A percentile compares a stretch with the other conserved stretches of the same genome.
Evolutionary conservation across 2,329 filamentous ascomycete species (phyloP).

Genomic region (Aspergillus nomiae): DNA sequence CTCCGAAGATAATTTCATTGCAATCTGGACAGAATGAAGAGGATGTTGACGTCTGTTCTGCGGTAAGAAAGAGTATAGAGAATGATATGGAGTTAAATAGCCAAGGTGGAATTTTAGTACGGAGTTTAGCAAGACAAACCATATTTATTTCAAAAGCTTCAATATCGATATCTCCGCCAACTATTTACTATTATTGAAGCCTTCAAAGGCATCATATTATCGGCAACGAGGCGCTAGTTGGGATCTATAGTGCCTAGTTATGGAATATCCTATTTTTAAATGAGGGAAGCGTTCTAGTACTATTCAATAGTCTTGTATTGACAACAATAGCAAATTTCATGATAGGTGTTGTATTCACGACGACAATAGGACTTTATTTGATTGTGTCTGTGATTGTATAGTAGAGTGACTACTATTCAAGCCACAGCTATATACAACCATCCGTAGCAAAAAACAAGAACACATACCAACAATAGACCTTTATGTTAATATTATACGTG

Average conservation of each 20-base stretch:
- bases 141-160: not conserved
- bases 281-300: not conserved
- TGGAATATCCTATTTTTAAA: not conserved
- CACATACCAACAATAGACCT: not conserved
- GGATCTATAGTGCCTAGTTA: not conserved
- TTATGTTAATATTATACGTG: not conserved
- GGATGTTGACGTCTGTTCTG: not conserved
- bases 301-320: not conserved
- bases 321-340: not conserved
- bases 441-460: not conserved
- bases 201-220: not conserved
- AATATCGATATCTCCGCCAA: not conserved
- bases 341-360: not conserved
- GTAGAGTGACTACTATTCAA: not conserved
- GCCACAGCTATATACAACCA: no score
- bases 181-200: not conserved
- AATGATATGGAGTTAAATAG: not conserved
- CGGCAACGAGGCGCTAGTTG: not conserved
- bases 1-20: slow-evolving; percentile 15
- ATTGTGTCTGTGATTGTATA: not conserved
- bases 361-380: not conserved
- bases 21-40: slow-evolving; percentile 11
- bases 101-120: not conserved
- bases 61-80: not conserved
- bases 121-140: not conserved